A percentile compares a stretch with the other conserved stretches of the same genome.
These are phyloP conservation scores for Botrytis fabae DNA, from an alignment of 2,329 filamentous ascomycete genomes.

Conservation along the genomic window DNA sequence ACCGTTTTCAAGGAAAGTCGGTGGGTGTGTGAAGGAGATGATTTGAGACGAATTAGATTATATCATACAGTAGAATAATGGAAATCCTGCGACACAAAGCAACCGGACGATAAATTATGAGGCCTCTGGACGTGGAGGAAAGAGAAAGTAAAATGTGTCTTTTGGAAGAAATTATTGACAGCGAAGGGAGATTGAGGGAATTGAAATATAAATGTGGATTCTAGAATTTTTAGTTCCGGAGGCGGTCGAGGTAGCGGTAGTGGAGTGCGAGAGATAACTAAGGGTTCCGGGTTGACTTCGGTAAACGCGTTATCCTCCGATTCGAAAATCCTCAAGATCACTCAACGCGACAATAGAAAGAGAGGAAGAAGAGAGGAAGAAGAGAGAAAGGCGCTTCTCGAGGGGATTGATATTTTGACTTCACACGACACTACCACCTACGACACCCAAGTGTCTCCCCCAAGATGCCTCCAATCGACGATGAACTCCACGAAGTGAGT, in stretches of 20 bases:
- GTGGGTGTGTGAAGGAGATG: background rate
- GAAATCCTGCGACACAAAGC: background rate
- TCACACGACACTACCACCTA: background rate
- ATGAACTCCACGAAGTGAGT: conserved; percentile 31
- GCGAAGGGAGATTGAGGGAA: background rate
- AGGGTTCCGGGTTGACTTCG: background rate
- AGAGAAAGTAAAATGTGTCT: background rate
- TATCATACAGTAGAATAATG: background rate
- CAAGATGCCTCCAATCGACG: conserved; percentile 34
- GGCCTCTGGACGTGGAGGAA: background rate
- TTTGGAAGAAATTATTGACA: background rate
- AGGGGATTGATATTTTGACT: background rate
- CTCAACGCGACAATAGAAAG: conserved; percentile 7
- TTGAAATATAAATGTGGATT: conserved; percentile 9
- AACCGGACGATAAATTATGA: background rate
- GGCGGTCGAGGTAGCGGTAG: background rate
- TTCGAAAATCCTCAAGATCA: background rate
- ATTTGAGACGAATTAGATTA: background rate
- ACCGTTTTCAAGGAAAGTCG: background rate
- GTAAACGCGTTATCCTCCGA: conserved; percentile 9
- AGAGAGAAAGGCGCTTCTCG: background rate
- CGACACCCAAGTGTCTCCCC: background rate
- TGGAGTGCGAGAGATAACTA: too few species aligned
- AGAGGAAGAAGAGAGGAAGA: too few species aligned
- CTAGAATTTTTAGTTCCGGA: background rate